Conservation (phyloP, 257 asterid species). For the Rubia yunnanensis region DNA sequence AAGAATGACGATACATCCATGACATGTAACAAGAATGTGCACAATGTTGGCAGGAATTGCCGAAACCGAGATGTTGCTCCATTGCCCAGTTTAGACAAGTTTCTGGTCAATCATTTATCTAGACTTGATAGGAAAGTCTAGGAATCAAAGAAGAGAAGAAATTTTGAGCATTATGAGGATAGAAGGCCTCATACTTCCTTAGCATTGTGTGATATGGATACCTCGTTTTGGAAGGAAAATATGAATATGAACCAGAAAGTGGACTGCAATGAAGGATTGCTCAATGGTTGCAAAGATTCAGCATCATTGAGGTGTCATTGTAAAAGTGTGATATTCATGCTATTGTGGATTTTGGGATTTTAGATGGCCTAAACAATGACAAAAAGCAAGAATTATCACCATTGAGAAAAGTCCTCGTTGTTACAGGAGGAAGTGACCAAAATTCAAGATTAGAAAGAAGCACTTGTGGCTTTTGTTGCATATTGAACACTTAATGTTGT, state of each 20-base stretch:
- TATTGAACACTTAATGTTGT: too few relatives aligned
- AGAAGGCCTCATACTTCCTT: background rate
- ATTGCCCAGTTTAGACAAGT: constrained; percentile 63
- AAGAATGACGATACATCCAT: constrained; percentile 12
- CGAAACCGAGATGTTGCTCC: constrained; percentile 21
- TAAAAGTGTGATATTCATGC: too few relatives aligned
- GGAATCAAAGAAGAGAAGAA: constrained; percentile 47
- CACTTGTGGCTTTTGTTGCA: too few relatives aligned
- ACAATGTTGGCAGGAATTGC: constrained; percentile 7
- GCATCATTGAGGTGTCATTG: too few relatives aligned
- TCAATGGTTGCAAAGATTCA: too few relatives aligned
- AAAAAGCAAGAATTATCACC: background rate
- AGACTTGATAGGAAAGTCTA: constrained; percentile 71
- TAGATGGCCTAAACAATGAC: too few relatives aligned
- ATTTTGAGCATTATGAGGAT: constrained; percentile 11
- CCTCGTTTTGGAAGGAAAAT: constrained; percentile 41
- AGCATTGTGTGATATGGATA: background rate
- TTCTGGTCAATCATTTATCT: constrained; percentile 54
- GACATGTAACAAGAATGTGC: constrained; percentile 17
- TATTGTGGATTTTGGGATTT: too few relatives aligned
- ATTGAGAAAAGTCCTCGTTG: too few relatives aligned
- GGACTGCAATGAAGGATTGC: too few relatives aligned
- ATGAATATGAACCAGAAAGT: constrained; percentile 31
- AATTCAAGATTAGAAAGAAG: too few relatives aligned
- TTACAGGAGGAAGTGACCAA: too few relatives aligned